Base-by-base conservation (phyloP, 441 rosid species). In the Eutrema salsugineum region DNA sequence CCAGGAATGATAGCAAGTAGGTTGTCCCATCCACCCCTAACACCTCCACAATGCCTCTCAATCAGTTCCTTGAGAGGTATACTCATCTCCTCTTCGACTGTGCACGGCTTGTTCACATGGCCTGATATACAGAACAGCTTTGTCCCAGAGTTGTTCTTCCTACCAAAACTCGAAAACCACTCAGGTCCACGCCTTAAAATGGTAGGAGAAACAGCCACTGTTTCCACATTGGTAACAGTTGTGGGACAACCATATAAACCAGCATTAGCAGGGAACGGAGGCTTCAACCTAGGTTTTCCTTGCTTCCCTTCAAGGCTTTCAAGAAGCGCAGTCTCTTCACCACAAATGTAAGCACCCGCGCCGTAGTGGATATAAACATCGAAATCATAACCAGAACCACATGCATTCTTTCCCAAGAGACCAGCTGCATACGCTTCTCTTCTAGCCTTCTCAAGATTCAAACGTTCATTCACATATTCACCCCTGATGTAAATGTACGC, bases 241-340 rank as follows among this genome's bases (percentile, higher is more conserved):
- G 97, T 91, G 44, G 97, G 98, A 69, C 98, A 96, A 55, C 99
- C 99, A 67, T 95, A 95, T 60, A 95, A 80, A 30, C 99, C 99
- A 5, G 97, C 93, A 86, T 93, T 95, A 59, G 97, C 99, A 46
- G 99, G 99, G 84, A 91, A 96, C 32, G 99, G 99, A 77, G 99
- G 99, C 90, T 96, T 96, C 91, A 96, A 80, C 80, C 99, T 87
- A 53, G 99, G 99, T 62, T 96, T 96, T 67, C 98, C 98, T 83
- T 96, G 99, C 70, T 90, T 96, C 33, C 99, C 99, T 83, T 96
- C 99, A 57, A 96, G 99, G 76, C 99, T 96, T 77, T 96, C 98
- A 73, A 96, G 77, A 78, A 93, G 97, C 15, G 99, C 97, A 22
- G 98, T 96, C 86, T 96, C 99, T 79, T 96, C 99, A 71, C 97